phyloP scores from a whole-genome alignment of 2,329 filamentous ascomycete genomes.

The Penicillium hordei region DNA sequence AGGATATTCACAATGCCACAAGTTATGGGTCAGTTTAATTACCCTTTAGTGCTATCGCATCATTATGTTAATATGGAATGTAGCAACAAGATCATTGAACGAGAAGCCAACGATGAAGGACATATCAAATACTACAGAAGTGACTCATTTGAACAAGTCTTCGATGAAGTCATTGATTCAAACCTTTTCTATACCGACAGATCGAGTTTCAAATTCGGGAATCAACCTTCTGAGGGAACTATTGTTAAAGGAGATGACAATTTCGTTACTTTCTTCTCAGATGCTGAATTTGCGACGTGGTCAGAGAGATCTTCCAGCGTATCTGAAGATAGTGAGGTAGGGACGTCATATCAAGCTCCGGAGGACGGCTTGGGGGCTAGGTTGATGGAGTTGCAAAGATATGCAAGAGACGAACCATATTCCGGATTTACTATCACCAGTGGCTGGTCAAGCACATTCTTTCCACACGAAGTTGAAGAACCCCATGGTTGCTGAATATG shows the following conservation, averaged over 20 bases:
- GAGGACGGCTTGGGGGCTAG: background rate
- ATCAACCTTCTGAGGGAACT: too few relatives aligned
- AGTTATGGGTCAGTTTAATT: background rate
- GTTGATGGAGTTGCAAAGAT: background rate
- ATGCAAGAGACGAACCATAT: background rate
- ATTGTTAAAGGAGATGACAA: background rate
- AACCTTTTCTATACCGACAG: background rate
- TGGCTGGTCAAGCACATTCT: slow-evolving; percentile 20
- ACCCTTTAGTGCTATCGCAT: background rate
- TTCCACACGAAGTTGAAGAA: background rate
- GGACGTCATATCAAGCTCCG: background rate
- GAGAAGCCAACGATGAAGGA: background rate
- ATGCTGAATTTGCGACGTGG: background rate
- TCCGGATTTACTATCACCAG: slow-evolving; percentile 15
- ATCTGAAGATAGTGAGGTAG: background rate
- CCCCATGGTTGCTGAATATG: background rate
- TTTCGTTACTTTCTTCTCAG: background rate
- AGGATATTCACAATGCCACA: background rate
- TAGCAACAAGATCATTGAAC: background rate
- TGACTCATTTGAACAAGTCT: background rate
- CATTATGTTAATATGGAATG: background rate
- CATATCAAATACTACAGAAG: background rate
- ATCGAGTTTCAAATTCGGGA: background rate
- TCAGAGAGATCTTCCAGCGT: background rate
- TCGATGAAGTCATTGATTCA: slow-evolving; percentile 5